These are phyloP conservation scores for Miscanthus lutarioriparius DNA, from an alignment of 176 grass and related monocot genomes.

Conservation along the genomic window DNA sequence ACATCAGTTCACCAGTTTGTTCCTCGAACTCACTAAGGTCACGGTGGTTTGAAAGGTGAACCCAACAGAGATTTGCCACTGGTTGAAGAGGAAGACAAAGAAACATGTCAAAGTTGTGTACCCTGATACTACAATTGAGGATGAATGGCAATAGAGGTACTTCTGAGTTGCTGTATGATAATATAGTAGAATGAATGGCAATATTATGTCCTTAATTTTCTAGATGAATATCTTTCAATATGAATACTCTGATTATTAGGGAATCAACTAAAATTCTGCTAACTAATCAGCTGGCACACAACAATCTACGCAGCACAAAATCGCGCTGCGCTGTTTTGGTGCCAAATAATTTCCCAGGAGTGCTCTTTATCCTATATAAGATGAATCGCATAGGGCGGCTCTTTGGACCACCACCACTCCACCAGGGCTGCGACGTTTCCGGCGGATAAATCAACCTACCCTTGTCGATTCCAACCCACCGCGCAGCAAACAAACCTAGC, in stretches of 20 bases:
- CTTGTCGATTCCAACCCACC: neutral
- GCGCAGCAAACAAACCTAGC: neutral
- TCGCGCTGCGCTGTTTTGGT: no score
- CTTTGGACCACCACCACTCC: neutral
- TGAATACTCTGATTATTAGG: neutral
- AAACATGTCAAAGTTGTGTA: conserved; percentile 33
- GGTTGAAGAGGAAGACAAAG: conserved; percentile 38
- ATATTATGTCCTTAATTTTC: neutral
- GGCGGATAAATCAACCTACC: neutral
- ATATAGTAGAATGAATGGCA: neutral
- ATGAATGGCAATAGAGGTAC: conserved; percentile 16
- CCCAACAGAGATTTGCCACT: conserved; percentile 1
- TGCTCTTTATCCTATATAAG: neutral
- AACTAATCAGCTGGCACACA: neutral
- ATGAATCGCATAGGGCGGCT: neutral
- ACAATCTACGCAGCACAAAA: neutral
- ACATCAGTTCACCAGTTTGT: neutral
- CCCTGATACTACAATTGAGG: neutral
- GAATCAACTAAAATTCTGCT: no score
- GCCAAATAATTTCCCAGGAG: neutral
- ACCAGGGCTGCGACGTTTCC: no score
- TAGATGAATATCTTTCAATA: neutral
- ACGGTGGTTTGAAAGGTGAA: neutral
- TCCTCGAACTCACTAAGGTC: neutral
- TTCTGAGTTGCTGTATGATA: neutral